Percentiles rank a stretch among this genome's conserved stretches.
phyloP scores from a whole-genome alignment of 345 rosid genomes.

The Eucalyptus cloeziana region DNA sequence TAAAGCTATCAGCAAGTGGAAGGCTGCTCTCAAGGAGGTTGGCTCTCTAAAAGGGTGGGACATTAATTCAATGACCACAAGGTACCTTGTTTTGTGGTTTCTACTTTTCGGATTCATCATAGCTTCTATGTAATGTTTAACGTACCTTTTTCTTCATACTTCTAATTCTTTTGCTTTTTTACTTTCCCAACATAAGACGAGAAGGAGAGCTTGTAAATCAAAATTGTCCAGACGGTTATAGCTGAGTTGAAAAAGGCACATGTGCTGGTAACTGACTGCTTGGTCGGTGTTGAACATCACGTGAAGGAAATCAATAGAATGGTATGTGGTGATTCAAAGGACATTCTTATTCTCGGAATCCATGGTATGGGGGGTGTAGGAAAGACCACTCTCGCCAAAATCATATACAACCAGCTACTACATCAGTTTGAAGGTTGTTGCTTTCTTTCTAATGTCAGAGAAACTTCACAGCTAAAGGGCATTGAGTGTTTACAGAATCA shows the following conservation, averaged over 20 bases:
- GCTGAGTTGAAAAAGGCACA: background rate
- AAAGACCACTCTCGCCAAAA: background rate
- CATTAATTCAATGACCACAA: too few species aligned
- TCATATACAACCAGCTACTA: background rate
- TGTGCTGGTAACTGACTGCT: accelerated
- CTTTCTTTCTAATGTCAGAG: background rate
- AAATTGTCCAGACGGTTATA: background rate
- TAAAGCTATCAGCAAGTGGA: background rate
- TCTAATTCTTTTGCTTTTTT: background rate
- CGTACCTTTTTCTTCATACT: background rate
- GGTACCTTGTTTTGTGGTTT: background rate
- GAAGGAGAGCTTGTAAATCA: background rate
- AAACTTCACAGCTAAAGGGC: background rate
- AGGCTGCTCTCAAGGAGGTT: background rate
- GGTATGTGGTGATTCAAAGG: background rate
- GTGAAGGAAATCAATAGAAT: background rate
- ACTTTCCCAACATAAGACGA: background rate
- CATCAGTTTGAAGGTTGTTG: accelerated
- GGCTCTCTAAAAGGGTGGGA: background rate
- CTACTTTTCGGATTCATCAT: background rate
- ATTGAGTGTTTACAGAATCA: background rate
- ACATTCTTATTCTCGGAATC: accelerated
- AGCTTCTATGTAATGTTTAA: background rate
- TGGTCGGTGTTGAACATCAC: accelerated
- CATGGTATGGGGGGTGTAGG: background rate